Evolutionary conservation across 202 grass and related monocot genomes (phyloP).

Genomic region (Zoysia matrella): DNA sequence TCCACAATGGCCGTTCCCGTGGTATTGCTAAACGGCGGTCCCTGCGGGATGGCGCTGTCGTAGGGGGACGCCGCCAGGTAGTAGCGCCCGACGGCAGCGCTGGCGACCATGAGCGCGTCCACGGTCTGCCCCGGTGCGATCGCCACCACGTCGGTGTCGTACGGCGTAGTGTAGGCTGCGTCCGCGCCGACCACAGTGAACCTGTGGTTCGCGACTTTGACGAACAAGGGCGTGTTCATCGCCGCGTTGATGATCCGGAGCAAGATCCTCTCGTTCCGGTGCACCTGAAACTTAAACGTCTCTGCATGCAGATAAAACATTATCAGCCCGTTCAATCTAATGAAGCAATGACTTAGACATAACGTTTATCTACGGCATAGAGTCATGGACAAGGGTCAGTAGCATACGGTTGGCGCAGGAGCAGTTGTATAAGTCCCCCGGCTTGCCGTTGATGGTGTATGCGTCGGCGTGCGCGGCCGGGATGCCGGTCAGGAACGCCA

Average conservation of each 20-base stretch:
- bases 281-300: constrained; percentile 42
- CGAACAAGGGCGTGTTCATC: constrained; percentile 64
- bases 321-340: too few species aligned
- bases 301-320: neutral
- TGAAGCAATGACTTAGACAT: neutral
- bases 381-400: neutral
- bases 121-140: too few species aligned
- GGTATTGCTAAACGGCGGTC: constrained; percentile 40
- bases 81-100: constrained; percentile 41
- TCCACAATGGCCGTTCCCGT: constrained; percentile 46
- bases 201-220: constrained; percentile 61
- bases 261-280: constrained; percentile 40
- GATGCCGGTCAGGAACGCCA: constrained; percentile 34
- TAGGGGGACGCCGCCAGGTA: constrained; percentile 62
- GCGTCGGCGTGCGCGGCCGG: constrained; percentile 49
- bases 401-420: neutral
- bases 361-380: neutral
- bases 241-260: constrained; percentile 73
- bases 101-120: neutral
- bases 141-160: constrained; percentile 13
- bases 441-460: constrained; percentile 68
- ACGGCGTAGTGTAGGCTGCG: constrained; percentile 65
- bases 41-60: constrained; percentile 31
- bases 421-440: constrained; percentile 61
- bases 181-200: constrained; percentile 62